These are phyloP conservation scores for Paxillus ammoniavirescens DNA, from an alignment of 768 basidiomycete genomes.

Conservation along the genomic window DNA sequence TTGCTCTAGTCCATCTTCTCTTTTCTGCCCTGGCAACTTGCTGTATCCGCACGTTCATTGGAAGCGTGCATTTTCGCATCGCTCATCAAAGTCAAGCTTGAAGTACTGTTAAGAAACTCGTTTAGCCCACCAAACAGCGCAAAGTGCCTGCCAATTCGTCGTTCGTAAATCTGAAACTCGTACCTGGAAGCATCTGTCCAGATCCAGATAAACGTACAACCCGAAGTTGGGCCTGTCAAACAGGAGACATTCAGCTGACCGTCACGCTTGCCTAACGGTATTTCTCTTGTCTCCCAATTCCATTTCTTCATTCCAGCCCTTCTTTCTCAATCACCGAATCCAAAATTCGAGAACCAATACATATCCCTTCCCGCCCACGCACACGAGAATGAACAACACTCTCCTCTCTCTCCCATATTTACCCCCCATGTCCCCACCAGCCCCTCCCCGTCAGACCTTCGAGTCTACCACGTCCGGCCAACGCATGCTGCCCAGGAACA, in stretches of 20 bases:
- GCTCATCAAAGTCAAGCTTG: too few relatives aligned
- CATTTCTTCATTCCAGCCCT: neutral
- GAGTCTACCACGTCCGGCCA: constrained; percentile 27
- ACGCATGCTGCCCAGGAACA: constrained; percentile 35
- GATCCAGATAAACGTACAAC: too few relatives aligned
- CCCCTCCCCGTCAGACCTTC: constrained; percentile 12
- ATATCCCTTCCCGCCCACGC: neutral
- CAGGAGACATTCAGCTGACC: too few relatives aligned
- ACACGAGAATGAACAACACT: constrained; percentile 5
- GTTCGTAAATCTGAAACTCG: too few relatives aligned
- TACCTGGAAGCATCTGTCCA: too few relatives aligned
- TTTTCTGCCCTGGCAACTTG: neutral
- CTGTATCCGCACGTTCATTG: neutral
- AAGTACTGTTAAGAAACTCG: too few relatives aligned
- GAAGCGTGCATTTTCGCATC: neutral
- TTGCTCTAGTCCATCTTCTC: neutral
- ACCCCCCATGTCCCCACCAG: constrained; percentile 20
- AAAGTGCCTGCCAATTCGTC: too few relatives aligned
- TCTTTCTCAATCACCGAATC: neutral
- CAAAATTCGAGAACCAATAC: neutral
- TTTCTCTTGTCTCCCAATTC: neutral
- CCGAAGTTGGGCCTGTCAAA: too few relatives aligned
- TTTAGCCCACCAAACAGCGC: too few relatives aligned
- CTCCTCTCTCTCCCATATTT: constrained; percentile 17
- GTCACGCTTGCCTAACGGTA: neutral